These are phyloP conservation scores for Papiliotrema flavescens DNA, from an alignment of 1,284 basidiomycete species.

Conservation along the genomic window DNA sequence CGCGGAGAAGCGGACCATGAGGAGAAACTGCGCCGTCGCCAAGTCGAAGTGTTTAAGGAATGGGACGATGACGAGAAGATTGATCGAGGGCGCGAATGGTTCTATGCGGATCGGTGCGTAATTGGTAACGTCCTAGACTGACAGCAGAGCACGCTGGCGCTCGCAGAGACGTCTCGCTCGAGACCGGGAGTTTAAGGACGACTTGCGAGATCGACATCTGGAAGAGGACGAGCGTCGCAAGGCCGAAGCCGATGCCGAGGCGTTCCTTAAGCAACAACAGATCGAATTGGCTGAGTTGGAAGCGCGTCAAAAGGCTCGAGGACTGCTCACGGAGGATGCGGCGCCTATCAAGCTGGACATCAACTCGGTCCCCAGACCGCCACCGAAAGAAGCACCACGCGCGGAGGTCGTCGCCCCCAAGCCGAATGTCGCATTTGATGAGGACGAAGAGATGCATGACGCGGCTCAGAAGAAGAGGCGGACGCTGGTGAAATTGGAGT, in stretches of 20 bases:
- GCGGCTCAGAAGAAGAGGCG: slow-evolving; percentile 70
- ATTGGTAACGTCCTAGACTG: not conserved
- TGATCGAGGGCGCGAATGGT: slow-evolving; percentile 57
- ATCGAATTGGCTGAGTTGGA: slow-evolving; percentile 83
- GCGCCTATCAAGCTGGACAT: slow-evolving; percentile 80
- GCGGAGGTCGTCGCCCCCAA: slow-evolving; percentile 35
- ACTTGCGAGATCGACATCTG: slow-evolving; percentile 71
- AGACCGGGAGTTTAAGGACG: slow-evolving; percentile 68
- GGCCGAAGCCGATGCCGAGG: slow-evolving; percentile 77
- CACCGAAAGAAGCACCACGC: slow-evolving; percentile 38
- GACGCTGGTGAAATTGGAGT: slow-evolving; percentile 78
- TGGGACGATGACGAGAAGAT: slow-evolving; percentile 91
- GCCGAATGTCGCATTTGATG: slow-evolving; percentile 58
- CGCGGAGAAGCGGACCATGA: slow-evolving; percentile 68
- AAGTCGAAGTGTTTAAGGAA: slow-evolving; percentile 66
- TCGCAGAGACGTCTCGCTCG: slow-evolving; percentile 63
- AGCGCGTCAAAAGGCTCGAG: slow-evolving; percentile 79
- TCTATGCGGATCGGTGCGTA: slow-evolving; percentile 73
- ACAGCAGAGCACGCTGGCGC: slow-evolving; percentile 66
- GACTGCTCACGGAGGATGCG: slow-evolving; percentile 82
- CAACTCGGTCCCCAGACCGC: slow-evolving; percentile 28
- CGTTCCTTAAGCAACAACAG: slow-evolving; percentile 82
- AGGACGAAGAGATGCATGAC: slow-evolving; percentile 70
- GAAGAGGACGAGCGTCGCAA: slow-evolving; percentile 81
- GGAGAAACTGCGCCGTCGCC: slow-evolving; percentile 65